Percentiles rank a stretch among this genome's conserved stretches.
Evolutionary conservation across 768 basidiomycete species (phyloP).

Genomic region (Lentinus brumalis): DNA sequence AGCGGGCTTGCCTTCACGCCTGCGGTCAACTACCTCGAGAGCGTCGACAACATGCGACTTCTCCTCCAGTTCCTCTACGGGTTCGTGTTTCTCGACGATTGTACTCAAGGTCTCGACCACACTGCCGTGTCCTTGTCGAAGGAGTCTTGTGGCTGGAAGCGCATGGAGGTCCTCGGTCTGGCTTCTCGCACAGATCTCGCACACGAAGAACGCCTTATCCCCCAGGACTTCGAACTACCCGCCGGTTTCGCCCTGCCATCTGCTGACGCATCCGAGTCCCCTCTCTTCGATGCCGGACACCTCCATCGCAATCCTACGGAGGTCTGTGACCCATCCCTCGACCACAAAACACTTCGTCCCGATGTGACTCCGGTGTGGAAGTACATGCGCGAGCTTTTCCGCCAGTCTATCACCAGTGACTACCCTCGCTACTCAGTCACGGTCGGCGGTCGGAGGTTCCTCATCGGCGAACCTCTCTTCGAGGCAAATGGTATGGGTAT

Average conservation of each 20-base stretch:
- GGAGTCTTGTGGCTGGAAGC: neutral
- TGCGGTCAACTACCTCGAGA: slow-evolving; percentile 1
- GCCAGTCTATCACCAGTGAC: too few species aligned
- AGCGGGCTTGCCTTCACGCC: neutral
- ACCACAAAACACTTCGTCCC: too few species aligned
- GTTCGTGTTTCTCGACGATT: neutral
- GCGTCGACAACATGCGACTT: neutral
- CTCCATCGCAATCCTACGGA: too few species aligned
- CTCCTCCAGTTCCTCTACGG: neutral
- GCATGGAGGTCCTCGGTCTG: neutral
- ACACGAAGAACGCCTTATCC: neutral
- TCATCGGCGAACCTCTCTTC: slow-evolving; percentile 5
- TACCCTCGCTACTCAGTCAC: slow-evolving; percentile 6
- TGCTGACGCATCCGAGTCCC: too few species aligned
- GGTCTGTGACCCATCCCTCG: too few species aligned
- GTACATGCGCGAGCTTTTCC: too few species aligned
- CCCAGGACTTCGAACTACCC: neutral
- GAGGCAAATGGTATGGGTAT: neutral
- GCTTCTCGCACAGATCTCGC: too few species aligned
- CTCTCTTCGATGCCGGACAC: too few species aligned
- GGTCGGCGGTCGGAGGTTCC: neutral
- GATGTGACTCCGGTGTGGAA: too few species aligned
- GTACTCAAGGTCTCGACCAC: slow-evolving; percentile 3
- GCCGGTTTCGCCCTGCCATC: neutral
- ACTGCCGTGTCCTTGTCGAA: neutral